phyloP scores from a whole-genome alignment of 495 filamentous ascomycete species.

The Podospora australis region DNA sequence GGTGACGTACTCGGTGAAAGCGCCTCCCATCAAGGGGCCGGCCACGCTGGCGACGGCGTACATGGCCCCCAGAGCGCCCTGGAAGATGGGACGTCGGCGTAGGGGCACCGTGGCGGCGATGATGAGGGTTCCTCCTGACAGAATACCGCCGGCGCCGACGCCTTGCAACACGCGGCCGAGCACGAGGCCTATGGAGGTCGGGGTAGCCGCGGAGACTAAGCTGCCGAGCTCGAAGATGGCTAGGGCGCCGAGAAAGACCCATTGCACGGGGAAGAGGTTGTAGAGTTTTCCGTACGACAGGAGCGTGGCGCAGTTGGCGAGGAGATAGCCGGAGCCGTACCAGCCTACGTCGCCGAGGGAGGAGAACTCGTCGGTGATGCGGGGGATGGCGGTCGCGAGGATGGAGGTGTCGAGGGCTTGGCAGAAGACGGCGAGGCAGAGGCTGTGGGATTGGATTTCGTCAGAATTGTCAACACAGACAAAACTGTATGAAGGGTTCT shows the following conservation, averaged over 20 bases:
- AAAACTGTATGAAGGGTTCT: too few species aligned
- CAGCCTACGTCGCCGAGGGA: slow-evolving; percentile 42
- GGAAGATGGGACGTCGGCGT: slow-evolving; percentile 32
- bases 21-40: slow-evolving; percentile 41
- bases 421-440: slow-evolving; percentile 23
- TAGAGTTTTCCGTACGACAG: slow-evolving; percentile 69
- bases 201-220: slow-evolving; percentile 50
- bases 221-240: slow-evolving; percentile 51
- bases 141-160: slow-evolving; percentile 26
- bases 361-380: slow-evolving; percentile 42
- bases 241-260: slow-evolving; percentile 39
- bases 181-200: slow-evolving; percentile 48
- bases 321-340: slow-evolving; percentile 45
- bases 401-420: slow-evolving; percentile 37
- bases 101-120: slow-evolving; percentile 43
- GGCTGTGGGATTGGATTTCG: too few species aligned
- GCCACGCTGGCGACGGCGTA: slow-evolving; percentile 12
- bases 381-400: slow-evolving; percentile 42
- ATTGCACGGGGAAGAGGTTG: slow-evolving; percentile 63
- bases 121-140: slow-evolving; percentile 35
- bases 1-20: slow-evolving; percentile 34
- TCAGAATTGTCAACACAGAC: too few species aligned
- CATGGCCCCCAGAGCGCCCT: slow-evolving; percentile 19
- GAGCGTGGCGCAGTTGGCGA: slow-evolving; percentile 57
- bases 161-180: slow-evolving; percentile 53